Base-by-base conservation (phyloP, 1,139 yeast genomes). In the Diutina ranongensis region DNA sequence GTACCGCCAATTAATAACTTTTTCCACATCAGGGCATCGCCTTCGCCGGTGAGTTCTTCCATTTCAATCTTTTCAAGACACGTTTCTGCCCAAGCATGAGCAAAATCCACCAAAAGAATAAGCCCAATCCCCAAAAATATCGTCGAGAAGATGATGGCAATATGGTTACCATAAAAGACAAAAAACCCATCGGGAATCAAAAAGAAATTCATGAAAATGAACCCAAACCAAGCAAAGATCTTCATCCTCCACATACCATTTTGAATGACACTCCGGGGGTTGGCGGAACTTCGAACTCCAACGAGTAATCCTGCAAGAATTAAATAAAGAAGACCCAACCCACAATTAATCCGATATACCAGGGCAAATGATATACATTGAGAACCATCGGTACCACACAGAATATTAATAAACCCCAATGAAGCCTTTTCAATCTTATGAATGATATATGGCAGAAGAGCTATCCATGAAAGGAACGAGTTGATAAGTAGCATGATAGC, bases 11-110 rank as follows among this genome's bases (percentile, higher is more conserved):
- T 76, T 44, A 94, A 69, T 20, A 89, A 64, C 42, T 77, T 71
- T 56, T 86, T 79, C 98, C 98, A 92, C 54, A 85, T 74, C 2
- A 68, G 63, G 3, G 74, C 71, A 49, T 65, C 72, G 32, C 50
- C 56, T 27, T 51, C 56, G 13, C 73, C 73, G 2, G 79, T 76
- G 45, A 89, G 83, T 51, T 89, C 95, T 54, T 84, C 94, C 53
- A 76, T 72, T 60, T 92, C 97, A 45, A 92, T 87, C 56, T 87
- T 86, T 53, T 83, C 92, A 47, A 92, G 74, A 60, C 98, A 94
- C 10, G 84, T 86, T 57, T 94, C 99, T 0, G 98, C 97, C 97
- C 97, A 94, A 49, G 94, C 94, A 63, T 94, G 98, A 12, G 98
- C 97, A 71, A 88, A 92, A 62, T 94, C 98, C 28, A 94, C 97